Base-by-base conservation (phyloP, 768 basidiomycete genomes). In the Exidia glandulosa region DNA sequence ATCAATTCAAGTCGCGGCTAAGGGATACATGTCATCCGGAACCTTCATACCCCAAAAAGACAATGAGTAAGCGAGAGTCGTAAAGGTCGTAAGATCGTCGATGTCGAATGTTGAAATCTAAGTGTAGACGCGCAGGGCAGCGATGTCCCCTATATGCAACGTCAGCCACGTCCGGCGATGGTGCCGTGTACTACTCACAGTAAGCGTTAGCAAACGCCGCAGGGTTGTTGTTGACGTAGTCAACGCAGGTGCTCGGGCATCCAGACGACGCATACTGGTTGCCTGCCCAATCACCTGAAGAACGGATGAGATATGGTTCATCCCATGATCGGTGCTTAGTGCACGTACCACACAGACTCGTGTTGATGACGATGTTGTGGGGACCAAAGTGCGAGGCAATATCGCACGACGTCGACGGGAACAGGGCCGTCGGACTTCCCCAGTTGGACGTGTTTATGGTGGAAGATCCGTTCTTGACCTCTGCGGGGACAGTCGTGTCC, bases 221-320 rank as follows among this genome's bases (percentile, higher is more conserved):
- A 1, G 88, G 88, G 65, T 87, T 84, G 61, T 79, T 78, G 72
- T 83, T 78, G 64, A 87, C 85, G 63, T 73, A 86, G 62, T 81
- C 67, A 13, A 69, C 61, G 32, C 71, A 72, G 55, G 63, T 62
- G 3, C 68, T 70, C 7, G 72, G 71, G 54, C 71, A 72, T 12
- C 68, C 71, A 56, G 72, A 73, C 14, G 61, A 73, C 27, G 67
- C 66, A 25, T 31, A 48, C 36, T 48, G 37, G 37, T 47, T 30
- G 37, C 48, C 9, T 14, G 37, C 9, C 32, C 16, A 58, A n/a
- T 5, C 16, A 33, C 7, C 41, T 13, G 41, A 29, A n/a, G 57
- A 33, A n/a, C 13, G 41, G 13, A 2, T 19, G 47, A n/a, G n/a
- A 30, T 7, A 52, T 12, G n/a, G n/a, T n/a, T n/a, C n/a, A n/a